Evolutionary conservation across 768 basidiomycete genomes (phyloP).

Genomic region (Boletus vinaceobasis): DNA sequence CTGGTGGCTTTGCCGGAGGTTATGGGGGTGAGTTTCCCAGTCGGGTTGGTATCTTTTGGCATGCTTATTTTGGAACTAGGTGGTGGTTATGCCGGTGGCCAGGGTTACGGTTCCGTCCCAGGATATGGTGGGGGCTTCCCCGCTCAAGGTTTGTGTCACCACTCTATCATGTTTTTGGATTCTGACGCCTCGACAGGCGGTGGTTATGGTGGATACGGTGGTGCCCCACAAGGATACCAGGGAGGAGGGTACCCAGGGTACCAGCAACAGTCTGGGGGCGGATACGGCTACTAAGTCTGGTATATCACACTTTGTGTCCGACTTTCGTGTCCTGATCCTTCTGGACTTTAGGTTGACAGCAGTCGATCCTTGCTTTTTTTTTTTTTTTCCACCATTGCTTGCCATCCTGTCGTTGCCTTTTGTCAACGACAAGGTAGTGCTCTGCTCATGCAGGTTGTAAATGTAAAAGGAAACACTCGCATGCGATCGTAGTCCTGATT

Average conservation of each 20-base stretch:
- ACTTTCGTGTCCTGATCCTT: background rate
- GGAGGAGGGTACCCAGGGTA: slow-evolving; percentile 26
- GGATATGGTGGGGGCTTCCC: slow-evolving; percentile 27
- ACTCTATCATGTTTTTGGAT: background rate
- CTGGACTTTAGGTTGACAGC: background rate
- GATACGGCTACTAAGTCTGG: slow-evolving; percentile 26
- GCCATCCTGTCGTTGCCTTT: background rate
- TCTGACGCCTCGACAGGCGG: slow-evolving; percentile 4
- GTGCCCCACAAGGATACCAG: slow-evolving; percentile 17
- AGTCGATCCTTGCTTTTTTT: background rate
- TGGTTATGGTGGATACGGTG: slow-evolving; percentile 11
- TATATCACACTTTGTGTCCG: background rate
- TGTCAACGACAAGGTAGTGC: slow-evolving; percentile 5
- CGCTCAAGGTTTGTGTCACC: slow-evolving; percentile 7
- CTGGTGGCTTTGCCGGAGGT: slow-evolving; percentile 33
- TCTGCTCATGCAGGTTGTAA: slow-evolving; percentile 14
- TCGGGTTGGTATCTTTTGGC: background rate
- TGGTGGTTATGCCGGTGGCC: slow-evolving; percentile 30
- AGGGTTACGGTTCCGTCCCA: slow-evolving; percentile 14
- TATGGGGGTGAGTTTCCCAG: slow-evolving; percentile 18
- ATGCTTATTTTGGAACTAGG: slow-evolving; percentile 21
- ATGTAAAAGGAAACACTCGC: slow-evolving; percentile 17
- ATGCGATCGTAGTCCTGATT: slow-evolving; percentile 3
- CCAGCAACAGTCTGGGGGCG: slow-evolving; percentile 24
- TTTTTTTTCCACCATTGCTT: background rate